Evolutionary conservation across 441 rosid species (phyloP), one percentile per base, ranked within the genome.

Genomic region (Aquilaria agallochum): DNA sequence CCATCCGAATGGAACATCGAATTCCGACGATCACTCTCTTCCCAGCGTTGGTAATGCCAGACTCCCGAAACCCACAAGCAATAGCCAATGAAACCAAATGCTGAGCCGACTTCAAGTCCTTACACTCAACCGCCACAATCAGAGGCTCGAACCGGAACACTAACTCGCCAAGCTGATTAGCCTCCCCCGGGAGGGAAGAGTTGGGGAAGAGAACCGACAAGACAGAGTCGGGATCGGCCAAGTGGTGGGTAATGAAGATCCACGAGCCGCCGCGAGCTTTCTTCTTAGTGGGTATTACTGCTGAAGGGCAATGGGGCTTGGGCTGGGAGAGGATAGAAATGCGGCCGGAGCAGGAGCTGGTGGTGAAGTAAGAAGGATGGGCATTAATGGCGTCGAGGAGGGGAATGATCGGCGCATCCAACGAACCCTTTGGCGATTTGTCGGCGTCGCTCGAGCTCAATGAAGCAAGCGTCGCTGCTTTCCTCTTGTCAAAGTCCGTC

Each of bases 271-370:
- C 97, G 12, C 93, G 83, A 46, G 96, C 89, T 77, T 92, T 92
- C 68, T 78, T 87, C 68, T 66, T 77, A 55, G 72, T 30, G 32
- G 68, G 3, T 36, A 3, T 36, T 31, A 64, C 8, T 31, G 59
- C 12, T 47, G 64, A 10, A 55, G 57, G 12, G 59, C 69, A 60
- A 2, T 31, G 50, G 7, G 68, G 59, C 53, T 63, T 67, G 31
- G 97, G 95, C 3, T 87, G 92, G 33, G 95, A 80, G 59, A 89
- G 85, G 71, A 94, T 82, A 7, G 96, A 91, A 78, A 94, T 77
- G 36, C 97, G 95, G 62, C 96, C 96, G 67, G 96, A 91, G 81
- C 97, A 94, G 44, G 97, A 91, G 63, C 97, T 89, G 57, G 96
- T 90, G 64, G 97, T 90, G 88, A 81, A 94, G 86, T 79, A 94